Evolutionary conservation across 2,329 filamentous ascomycete species (phyloP).

Genomic region (Aspergillus niger): DNA sequence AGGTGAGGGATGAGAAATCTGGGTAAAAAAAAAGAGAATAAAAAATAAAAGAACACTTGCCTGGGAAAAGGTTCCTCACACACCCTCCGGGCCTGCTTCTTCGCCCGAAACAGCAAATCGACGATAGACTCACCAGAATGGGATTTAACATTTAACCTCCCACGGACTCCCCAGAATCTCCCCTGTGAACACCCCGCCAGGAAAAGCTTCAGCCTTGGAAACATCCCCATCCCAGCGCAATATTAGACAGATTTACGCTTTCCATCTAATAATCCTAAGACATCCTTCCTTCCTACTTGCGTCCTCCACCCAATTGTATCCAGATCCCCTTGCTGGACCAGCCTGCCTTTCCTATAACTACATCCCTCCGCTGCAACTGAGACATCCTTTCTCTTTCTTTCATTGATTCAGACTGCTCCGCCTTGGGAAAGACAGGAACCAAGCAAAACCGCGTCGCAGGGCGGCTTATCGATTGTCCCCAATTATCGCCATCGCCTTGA

Average conservation of each 20-base stretch:
- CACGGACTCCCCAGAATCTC: conserved; percentile 1
- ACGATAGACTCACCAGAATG: conserved; percentile 1
- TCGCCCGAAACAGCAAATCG: conserved; percentile 19
- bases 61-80: conserved; percentile 15
- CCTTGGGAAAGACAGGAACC: background rate
- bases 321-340: conserved; percentile 25
- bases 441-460: conserved; percentile 21
- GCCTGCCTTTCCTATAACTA: conserved; percentile 21
- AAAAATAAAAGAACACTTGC: conserved; percentile 6
- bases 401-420: background rate
- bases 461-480: conserved; percentile 17
- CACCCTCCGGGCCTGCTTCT: conserved; percentile 8
- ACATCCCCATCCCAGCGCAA: background rate
- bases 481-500: conserved; percentile 5
- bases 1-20: conserved; percentile 5
- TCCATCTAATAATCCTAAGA: conserved; percentile 21
- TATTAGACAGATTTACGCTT: conserved; percentile 11
- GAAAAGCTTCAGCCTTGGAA: conserved; percentile 6
- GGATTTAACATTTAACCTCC: conserved; percentile 5
- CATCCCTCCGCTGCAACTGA: conserved; percentile 25
- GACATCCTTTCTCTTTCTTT: conserved; percentile 14
- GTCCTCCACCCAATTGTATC: conserved; percentile 17
- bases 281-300: conserved; percentile 19
- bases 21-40: conserved; percentile 13
- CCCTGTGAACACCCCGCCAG: background rate